These are phyloP conservation scores for Solanum bukasovii DNA, from an alignment of 257 asterid genomes.

Conservation along the genomic window DNA sequence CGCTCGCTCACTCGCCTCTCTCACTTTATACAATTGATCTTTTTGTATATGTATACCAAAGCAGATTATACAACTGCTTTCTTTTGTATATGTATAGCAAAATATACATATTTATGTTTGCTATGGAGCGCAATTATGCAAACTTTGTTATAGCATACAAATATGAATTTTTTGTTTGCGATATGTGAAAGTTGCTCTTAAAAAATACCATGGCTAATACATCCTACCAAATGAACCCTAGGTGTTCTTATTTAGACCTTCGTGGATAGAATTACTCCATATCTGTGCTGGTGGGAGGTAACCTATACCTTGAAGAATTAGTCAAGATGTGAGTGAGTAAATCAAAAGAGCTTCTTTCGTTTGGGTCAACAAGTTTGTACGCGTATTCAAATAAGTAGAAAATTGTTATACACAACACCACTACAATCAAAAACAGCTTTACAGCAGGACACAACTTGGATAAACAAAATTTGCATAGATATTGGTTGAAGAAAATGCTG, in stretches of 20 bases:
- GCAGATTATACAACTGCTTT: too few relatives aligned
- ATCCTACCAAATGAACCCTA: background rate
- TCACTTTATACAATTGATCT: too few relatives aligned
- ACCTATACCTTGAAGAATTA: background rate
- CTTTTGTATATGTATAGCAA: too few relatives aligned
- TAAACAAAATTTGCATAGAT: background rate
- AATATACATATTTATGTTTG: too few relatives aligned
- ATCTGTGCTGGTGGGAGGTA: background rate
- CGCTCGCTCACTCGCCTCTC: too few relatives aligned
- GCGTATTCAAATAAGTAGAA: background rate
- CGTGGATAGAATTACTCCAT: background rate
- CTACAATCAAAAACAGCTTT: background rate
- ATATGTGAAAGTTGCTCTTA: too few relatives aligned
- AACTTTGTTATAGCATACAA: too few relatives aligned
- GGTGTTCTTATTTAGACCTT: background rate
- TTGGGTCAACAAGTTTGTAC: background rate
- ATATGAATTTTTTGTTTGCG: too few relatives aligned
- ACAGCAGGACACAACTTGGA: background rate
- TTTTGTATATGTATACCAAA: too few relatives aligned
- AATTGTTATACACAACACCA: background rate
- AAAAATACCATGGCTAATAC: background rate
- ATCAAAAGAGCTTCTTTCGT: background rate
- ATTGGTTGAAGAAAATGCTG: background rate
- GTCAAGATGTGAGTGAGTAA: background rate
- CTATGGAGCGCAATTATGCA: too few relatives aligned